Evolutionary conservation across 139 green algal species (phyloP), one percentile per base, ranked within the genome.

Genomic region (Picochlorum sp.): DNA sequence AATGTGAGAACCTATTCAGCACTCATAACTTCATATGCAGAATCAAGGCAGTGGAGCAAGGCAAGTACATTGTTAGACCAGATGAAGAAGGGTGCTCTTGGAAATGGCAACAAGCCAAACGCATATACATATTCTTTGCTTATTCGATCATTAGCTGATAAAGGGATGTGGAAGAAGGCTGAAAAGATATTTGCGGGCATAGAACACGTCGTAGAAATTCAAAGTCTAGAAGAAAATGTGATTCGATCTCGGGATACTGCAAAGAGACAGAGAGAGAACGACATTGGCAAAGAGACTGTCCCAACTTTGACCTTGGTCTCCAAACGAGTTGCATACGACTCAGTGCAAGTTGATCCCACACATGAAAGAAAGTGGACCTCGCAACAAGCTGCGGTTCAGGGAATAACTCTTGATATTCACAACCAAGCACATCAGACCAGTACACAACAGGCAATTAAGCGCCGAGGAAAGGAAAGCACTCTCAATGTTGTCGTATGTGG

Each of bases 1-100:
- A 91, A 92, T 59, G 84, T 87, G 59, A 74, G 85, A 57, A 95
- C 87, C 8, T 93, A 89, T 69, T 89, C 87, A 0, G 86, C 87
- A 5, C 72, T 94, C 7, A 51, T 86, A 45, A 71, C 70, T 1
- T 81, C 85, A 8, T 72, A 91, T 53, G 84, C 75, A 63, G 82
- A 82, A 35, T 84, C 72, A 2, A 40, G 72, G 55, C 74, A 87
- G 50, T 93, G 84, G 81, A 61, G 75, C 9, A 65, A 78, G 9
- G 87, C 84, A 0, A 50, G 81, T 44, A 63, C 75, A 24, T 59
- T 85, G 50, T 72, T 95, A 35, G 30, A 56, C 29, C 51, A 55
- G 29, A 93, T 94, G 84, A 65, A 77, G 44, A 33, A 39, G 5
- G 43, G 51, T 32, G 31, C 40, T 5, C 78, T 65, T 62, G 80